A percentile compares a stretch with the other conserved stretches of the same genome.
phyloP scores from a whole-genome alignment of 129 eudicot genomes.

The Erigeron canadensis region DNA sequence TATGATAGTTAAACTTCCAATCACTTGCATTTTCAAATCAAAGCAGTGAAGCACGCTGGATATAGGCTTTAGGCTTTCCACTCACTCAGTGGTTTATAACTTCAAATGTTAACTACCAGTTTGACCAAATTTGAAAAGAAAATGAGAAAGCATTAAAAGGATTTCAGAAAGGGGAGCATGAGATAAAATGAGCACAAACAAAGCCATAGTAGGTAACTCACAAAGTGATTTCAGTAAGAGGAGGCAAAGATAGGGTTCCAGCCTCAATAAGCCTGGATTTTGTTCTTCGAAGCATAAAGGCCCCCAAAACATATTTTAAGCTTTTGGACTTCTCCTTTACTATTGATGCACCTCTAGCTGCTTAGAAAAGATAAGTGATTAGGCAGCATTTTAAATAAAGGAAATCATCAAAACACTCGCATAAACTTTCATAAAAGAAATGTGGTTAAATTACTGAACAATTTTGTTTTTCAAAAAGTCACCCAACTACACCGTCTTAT shows the following conservation, averaged over 20 bases:
- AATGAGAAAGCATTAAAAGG: not conserved
- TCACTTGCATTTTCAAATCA: not conserved
- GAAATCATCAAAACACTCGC: no score
- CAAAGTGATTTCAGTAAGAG: slow-evolving; percentile 94
- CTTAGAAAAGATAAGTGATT: slow-evolving; percentile 12
- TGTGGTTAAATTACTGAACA: no score
- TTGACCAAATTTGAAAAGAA: not conserved
- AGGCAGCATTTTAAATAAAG: not conserved
- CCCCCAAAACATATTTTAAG: slow-evolving; percentile 68
- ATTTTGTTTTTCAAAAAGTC: no score
- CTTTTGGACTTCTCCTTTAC: slow-evolving; percentile 56
- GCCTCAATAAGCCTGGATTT: slow-evolving; percentile 75
- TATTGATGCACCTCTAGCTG: slow-evolving; percentile 54
- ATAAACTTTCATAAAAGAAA: no score
- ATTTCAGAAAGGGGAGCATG: not conserved
- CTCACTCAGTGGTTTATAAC: not conserved
- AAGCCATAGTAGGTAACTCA: slow-evolving; percentile 42
- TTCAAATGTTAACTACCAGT: no score
- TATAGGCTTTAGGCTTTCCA: slow-evolving; percentile 2
- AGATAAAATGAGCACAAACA: not conserved
- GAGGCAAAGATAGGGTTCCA: slow-evolving; percentile 83
- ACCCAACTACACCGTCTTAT: no score
- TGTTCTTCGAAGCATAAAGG: slow-evolving; percentile 95
- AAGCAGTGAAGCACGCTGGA: not conserved
- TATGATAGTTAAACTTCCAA: not conserved